phyloP scores from a whole-genome alignment of 2,329 filamentous ascomycete species.

The Sphaceloma murrayae region DNA sequence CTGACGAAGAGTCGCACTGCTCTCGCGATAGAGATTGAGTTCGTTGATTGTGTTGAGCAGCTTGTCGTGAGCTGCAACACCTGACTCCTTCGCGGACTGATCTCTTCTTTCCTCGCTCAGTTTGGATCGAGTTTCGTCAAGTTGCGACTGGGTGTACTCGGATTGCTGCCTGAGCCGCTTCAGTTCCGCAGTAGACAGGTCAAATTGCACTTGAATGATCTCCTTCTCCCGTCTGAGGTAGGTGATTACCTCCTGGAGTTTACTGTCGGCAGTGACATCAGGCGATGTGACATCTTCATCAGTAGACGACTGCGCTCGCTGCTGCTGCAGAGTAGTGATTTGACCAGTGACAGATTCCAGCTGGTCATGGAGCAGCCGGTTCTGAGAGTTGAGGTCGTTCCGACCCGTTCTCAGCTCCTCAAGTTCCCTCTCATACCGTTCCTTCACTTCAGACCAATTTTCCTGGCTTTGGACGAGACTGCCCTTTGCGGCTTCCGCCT shows the following conservation, averaged over 20 bases:
- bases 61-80: constrained; percentile 71
- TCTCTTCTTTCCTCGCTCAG: constrained; percentile 79
- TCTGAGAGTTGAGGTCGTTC: constrained; percentile 79
- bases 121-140: constrained; percentile 81
- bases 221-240: constrained; percentile 94
- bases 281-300: constrained; percentile 44
- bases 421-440: constrained; percentile 75
- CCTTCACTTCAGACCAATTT: constrained; percentile 77
- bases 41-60: constrained; percentile 92
- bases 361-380: constrained; percentile 81
- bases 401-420: constrained; percentile 66
- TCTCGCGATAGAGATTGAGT: constrained; percentile 91
- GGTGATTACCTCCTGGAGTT: constrained; percentile 79
- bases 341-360: constrained; percentile 64
- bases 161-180: constrained; percentile 86
- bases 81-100: constrained; percentile 62
- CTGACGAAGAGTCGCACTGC: constrained; percentile 79
- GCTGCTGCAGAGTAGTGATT: constrained; percentile 79
- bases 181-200: constrained; percentile 76
- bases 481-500: constrained; percentile 77
- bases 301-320: constrained; percentile 46
- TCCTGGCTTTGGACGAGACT: constrained; percentile 70
- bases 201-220: constrained; percentile 92
- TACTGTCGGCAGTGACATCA: constrained; percentile 53
- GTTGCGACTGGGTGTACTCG: constrained; percentile 73